These are phyloP conservation scores for Lasiosphaeriaceae sp. DNA, from an alignment of 495 filamentous ascomycete species.

Conservation along the genomic window DNA sequence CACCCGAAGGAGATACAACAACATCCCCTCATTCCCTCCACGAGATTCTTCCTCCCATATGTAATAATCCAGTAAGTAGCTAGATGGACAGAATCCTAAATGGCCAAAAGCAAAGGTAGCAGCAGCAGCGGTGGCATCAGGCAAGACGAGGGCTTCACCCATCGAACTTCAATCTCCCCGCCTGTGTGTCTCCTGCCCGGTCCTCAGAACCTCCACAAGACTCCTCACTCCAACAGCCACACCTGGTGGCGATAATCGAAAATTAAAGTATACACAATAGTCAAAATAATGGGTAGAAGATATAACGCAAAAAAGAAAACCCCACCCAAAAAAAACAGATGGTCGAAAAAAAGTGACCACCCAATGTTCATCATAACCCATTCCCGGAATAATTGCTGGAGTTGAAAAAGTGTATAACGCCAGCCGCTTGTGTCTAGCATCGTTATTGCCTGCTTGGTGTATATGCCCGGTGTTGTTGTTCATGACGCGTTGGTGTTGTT, in stretches of 20 bases:
- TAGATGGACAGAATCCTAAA: no score
- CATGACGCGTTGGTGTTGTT: constrained; percentile 3
- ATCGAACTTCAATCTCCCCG: not conserved
- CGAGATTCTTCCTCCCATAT: no score
- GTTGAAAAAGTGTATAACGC: constrained; percentile 3
- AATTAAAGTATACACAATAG: constrained; percentile 26
- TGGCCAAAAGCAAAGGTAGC: no score
- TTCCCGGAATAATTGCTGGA: constrained; percentile 1
- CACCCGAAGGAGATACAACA: no score
- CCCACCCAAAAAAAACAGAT: no score
- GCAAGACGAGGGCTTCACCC: not conserved
- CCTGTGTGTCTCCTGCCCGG: not conserved
- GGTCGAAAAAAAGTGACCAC: constrained; percentile 3
- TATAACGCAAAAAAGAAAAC: constrained; percentile 5
- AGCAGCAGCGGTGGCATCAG: no score
- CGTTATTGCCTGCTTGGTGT: not conserved
- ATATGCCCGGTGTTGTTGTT: constrained; percentile 2
- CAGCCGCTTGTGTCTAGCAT: not conserved
- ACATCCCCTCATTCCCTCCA: no score
- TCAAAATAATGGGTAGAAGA: not conserved
- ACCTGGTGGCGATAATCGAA: constrained; percentile 10
- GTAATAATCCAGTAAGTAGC: no score
- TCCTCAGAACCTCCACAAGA: not conserved
- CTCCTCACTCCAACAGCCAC: constrained; percentile 8
- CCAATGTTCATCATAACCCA: constrained; percentile 11